Base-by-base conservation (phyloP, 2,329 filamentous ascomycete species). In the Cladosporium sp. region DNA sequence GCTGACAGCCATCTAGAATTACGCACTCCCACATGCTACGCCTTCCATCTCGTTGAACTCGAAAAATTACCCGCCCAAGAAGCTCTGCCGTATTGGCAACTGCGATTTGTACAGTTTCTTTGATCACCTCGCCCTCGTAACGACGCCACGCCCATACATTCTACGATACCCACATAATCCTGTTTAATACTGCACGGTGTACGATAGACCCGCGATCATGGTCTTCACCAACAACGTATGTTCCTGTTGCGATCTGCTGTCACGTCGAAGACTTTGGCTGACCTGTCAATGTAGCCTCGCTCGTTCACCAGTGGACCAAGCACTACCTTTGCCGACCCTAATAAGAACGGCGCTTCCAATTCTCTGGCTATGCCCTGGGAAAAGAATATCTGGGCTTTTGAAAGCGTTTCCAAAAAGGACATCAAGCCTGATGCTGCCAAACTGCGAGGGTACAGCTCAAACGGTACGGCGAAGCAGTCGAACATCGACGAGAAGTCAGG, bases 181-280 rank as follows among this genome's bases (percentile, higher is more conserved):
- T 69, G 67, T 68, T 68, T 70, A 73, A 72, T 73, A 69, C 70
- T 69, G 67, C 70, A 70, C 69, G 71, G 67, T 70, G 67, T 67
- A 64, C 63, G 65, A 51, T 65, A 64, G 65, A 69, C 70, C 36
- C 64, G 51, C 63, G 54, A 64, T 32, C 32, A 71, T 71, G 69
- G 68, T 70, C 46, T 70, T 72, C 59, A 46, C 66, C 6, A 69
- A 66, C 65, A 67, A 58, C 36, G 69, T 73, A 49, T 26, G 65
- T 58, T 28, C 34, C 25, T 21, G 2, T 58, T 18, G 21, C 18
- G 18, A 63, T 8, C 39, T 23, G 34, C 30, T 30, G 6, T 21
- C 49, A 14, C 28, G 32, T 34, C 53, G 18, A 10, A 36, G 8
- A 7, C 53, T 11, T 16, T 49, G n/a, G 23, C 66, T 66, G 54